These are phyloP conservation scores for Erythrophleum fordii DNA, from an alignment of 306 rosid species.

Conservation along the genomic window DNA sequence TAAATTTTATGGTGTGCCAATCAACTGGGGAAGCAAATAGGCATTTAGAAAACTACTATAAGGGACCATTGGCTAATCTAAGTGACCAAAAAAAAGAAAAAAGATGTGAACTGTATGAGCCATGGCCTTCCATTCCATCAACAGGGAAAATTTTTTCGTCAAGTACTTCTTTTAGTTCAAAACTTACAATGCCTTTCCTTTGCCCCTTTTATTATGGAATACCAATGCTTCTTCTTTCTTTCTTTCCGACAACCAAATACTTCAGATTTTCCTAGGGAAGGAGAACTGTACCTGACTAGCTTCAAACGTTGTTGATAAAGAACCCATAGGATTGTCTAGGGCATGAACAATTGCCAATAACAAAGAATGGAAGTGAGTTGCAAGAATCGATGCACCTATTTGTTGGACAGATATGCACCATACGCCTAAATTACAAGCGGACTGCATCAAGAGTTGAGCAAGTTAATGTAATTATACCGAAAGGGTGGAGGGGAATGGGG, in stretches of 20 bases:
- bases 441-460: constrained; percentile 50
- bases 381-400: constrained; percentile 51
- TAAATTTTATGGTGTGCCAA: neutral
- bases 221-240: neutral
- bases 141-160: neutral
- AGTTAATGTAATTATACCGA: constrained; percentile 8
- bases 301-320: constrained; percentile 88
- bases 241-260: constrained; percentile 1
- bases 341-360: constrained; percentile 72
- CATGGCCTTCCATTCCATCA: neutral
- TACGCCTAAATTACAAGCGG: constrained; percentile 83
- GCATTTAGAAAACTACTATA: neutral
- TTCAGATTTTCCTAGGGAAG: neutral
- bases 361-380: constrained; percentile 54
- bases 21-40: constrained; percentile 7
- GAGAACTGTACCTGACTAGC: constrained; percentile 69
- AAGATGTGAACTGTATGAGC: neutral
- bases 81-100: neutral
- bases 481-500: neutral
- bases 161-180: neutral
- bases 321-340: constrained; percentile 84
- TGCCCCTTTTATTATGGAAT: neutral
- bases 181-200: neutral
- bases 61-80: neutral
- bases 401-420: constrained; percentile 91